Percentiles rank a stretch among this genome's conserved stretches.
phyloP scores from a whole-genome alignment of 352 stramenopile species.

The Phytophthora hybrid region DNA sequence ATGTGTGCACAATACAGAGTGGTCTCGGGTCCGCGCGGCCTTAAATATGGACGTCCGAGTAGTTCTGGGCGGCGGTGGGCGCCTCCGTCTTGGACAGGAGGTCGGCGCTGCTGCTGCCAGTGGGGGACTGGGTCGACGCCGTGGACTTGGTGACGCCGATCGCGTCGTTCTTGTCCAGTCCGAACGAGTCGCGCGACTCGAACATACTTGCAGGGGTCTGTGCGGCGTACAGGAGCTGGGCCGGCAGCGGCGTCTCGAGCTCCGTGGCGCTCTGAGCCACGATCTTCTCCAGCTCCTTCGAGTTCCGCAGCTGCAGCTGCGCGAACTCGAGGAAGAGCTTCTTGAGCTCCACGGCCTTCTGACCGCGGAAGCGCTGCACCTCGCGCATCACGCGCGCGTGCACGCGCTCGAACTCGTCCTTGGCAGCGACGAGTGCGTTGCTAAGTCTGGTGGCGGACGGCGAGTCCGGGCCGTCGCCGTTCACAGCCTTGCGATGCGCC shows the following conservation, averaged over 20 bases:
- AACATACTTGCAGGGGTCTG: slow-evolving; percentile 47
- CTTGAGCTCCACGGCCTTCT: slow-evolving; percentile 80
- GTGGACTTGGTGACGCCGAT: slow-evolving; percentile 37
- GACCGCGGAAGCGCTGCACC: slow-evolving; percentile 72
- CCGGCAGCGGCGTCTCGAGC: slow-evolving; percentile 36
- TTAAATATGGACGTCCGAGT: slow-evolving; percentile 69
- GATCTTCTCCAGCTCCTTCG: too few relatives aligned
- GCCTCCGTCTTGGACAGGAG: slow-evolving; percentile 32
- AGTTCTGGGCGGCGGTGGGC: slow-evolving; percentile 35
- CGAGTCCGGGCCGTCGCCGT: slow-evolving; percentile 41
- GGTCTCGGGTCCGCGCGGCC: background rate
- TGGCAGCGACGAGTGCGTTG: slow-evolving; percentile 68
- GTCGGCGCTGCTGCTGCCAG: slow-evolving; percentile 26
- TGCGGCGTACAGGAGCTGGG: slow-evolving; percentile 49
- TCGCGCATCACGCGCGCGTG: slow-evolving; percentile 82
- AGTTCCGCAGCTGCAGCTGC: slow-evolving; percentile 47
- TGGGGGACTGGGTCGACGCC: slow-evolving; percentile 40
- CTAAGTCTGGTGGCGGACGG: slow-evolving; percentile 40
- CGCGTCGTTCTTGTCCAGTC: slow-evolving; percentile 51
- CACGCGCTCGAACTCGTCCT: slow-evolving; percentile 80
- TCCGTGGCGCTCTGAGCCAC: too few relatives aligned
- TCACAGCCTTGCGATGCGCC: slow-evolving; percentile 43
- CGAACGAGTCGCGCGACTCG: slow-evolving; percentile 51
- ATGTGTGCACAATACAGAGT: slow-evolving; percentile 41
- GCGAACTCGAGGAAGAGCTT: slow-evolving; percentile 77